A percentile compares a stretch with the other conserved stretches of the same genome.
phyloP scores from a whole-genome alignment of 2,329 filamentous ascomycete species.

The Penicillium fuscoglaucum region DNA sequence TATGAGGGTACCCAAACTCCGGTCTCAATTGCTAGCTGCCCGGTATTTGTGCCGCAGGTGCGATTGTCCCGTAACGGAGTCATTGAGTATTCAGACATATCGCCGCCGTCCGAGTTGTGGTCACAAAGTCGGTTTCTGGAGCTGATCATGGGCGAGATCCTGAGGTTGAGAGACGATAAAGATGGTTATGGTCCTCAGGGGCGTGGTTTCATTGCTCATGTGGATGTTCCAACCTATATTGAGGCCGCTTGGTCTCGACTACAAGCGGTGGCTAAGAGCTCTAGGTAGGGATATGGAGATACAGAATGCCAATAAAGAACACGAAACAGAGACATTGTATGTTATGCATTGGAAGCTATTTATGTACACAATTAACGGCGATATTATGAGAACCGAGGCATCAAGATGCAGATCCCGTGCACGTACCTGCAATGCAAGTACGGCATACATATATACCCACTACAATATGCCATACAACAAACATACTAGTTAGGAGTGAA shows the following conservation, averaged over 20 bases:
- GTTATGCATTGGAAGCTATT: background rate
- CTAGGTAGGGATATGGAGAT: background rate
- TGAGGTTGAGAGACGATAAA: slow-evolving; percentile 45
- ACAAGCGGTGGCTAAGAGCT: slow-evolving; percentile 3
- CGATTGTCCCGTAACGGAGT: background rate
- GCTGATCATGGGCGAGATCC: slow-evolving; percentile 47
- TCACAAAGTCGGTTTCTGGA: slow-evolving; percentile 42
- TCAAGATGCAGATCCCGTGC: background rate
- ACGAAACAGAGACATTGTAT: background rate
- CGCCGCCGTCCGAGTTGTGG: slow-evolving; percentile 36
- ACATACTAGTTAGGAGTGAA: background rate
- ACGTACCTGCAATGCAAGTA: background rate
- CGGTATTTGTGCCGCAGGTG: slow-evolving; percentile 23
- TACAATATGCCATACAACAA: background rate
- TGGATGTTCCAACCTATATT: slow-evolving; percentile 42
- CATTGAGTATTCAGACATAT: slow-evolving; percentile 12
- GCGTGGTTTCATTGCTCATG: slow-evolving; percentile 47
- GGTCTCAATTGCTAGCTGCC: slow-evolving; percentile 29
- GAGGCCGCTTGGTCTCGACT: slow-evolving; percentile 36
- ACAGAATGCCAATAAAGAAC: background rate
- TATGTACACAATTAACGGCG: background rate
- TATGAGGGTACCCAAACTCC: slow-evolving; percentile 29
- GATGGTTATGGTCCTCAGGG: slow-evolving; percentile 49
- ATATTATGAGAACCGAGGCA: background rate
- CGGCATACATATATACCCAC: background rate